Evolutionary conservation across 2,329 filamentous ascomycete species (phyloP), one percentile per base, ranked within the genome.

Genomic region (Nakataea oryzae): DNA sequence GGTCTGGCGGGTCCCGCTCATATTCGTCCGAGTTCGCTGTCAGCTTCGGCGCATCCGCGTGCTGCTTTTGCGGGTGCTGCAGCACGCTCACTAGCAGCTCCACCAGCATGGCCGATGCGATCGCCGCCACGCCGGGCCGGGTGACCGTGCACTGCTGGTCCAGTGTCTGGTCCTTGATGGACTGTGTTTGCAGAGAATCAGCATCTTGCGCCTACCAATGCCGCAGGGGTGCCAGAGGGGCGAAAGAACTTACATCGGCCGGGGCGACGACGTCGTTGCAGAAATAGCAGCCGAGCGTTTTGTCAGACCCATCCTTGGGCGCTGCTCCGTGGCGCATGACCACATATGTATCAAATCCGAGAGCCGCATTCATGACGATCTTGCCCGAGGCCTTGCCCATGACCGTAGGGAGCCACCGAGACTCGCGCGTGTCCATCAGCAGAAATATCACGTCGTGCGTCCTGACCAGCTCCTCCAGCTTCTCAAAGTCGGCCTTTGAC

Each of bases 91-190:
- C 87, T 30, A 99, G 82, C 6, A 97, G 81, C 74, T 99, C 95
- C 58, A 97, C 93, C 7, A 97, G 82, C 41, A 96, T 81, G 2
- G 91, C 91, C 2, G 95, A 97, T 9, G 95, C 95, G 62, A 97
- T 95, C 12, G 92, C 88, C 17, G 95, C 93, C 47, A 96, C 86
- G 21, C 95, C 95, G 0, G 95, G 95, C 12, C 95, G 86, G 3
- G 95, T 99, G 26, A 99, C 95, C 0, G 95, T 99, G 74, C 95
- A 99, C 75, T 97, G 95, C 73, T 99, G 95, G 72, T 99, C 95
- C 13, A 99, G 86, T 0, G 95, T 97, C 68, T 93, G 90, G 70
- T 96, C 92, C 74, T 93, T 96, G 71, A 96, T 84, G 2, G 92
- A 96, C 90, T 96, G 69, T 59, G 64, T 30, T 61, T 50, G 24